Evolutionary conservation across 2,329 filamentous ascomycete species (phyloP).

Genomic region (Onygenales sp.): DNA sequence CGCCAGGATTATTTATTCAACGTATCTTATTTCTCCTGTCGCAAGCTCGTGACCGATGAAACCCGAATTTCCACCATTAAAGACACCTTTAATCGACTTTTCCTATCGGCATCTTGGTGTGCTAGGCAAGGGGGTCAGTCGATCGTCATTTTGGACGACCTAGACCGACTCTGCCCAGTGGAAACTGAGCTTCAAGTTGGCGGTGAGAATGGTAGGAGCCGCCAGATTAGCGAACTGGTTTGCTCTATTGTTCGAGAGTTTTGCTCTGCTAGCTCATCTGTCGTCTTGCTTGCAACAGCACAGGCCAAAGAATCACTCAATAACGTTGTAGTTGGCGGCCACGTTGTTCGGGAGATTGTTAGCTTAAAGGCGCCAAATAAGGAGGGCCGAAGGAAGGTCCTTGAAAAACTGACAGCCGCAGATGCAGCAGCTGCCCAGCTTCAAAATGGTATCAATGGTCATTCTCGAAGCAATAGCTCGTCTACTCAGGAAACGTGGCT

Average conservation of each 20-base stretch:
- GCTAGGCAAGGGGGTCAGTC: conserved; percentile 75
- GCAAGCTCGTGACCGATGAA: conserved; percentile 82
- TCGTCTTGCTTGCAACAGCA: conserved; percentile 82
- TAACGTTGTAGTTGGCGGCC: conserved; percentile 79
- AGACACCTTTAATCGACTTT: conserved; percentile 72
- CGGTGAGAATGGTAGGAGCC: conserved; percentile 84
- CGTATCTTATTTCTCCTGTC: conserved; percentile 76
- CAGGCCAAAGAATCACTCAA: conserved; percentile 90
- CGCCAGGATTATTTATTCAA: conserved; percentile 67
- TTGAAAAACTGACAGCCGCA: conserved; percentile 63
- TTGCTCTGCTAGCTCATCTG: conserved; percentile 66
- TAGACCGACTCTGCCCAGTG: conserved; percentile 84
- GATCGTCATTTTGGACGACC: conserved; percentile 79
- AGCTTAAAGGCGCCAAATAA: conserved; percentile 87
- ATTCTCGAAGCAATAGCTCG: conserved; percentile 14
- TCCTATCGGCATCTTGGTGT: conserved; percentile 86
- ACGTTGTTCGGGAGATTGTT: conserved; percentile 86
- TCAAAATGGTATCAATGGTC: conserved; percentile 19
- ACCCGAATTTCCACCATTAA: conserved; percentile 83
- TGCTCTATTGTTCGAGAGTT: conserved; percentile 76
- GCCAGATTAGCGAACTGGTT: conserved; percentile 83
- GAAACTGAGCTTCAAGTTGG: conserved; percentile 93
- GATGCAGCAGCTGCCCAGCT: conserved; percentile 32
- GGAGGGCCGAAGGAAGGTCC: conserved; percentile 70
- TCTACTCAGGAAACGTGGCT: conserved; percentile 60